Conservation (phyloP, 1,284 basidiomycete species). For the Athelia sp. region DNA sequence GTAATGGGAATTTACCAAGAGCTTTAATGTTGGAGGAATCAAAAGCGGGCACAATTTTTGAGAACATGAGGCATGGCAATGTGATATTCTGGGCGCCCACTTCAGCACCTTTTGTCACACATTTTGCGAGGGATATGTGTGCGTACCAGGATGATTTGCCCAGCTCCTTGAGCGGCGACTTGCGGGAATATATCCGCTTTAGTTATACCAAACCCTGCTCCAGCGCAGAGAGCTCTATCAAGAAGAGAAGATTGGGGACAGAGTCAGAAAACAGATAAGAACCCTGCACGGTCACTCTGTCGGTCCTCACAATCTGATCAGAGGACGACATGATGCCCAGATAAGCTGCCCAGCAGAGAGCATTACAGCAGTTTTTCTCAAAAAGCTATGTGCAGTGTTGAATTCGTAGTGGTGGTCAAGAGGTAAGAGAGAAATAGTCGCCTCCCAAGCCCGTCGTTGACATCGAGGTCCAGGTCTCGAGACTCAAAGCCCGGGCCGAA, state of each 20-base stretch:
- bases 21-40: constrained; percentile 57
- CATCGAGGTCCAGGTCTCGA: no score
- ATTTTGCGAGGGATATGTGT: background rate
- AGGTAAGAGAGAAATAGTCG: no score
- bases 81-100: constrained; percentile 48
- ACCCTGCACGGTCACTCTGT: background rate
- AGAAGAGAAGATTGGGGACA: background rate
- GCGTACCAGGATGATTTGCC: constrained; percentile 52
- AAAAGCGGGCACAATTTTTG: constrained; percentile 74
- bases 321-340: constrained; percentile 55
- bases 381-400: no score
- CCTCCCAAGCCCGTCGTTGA: no score
- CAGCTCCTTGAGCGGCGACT: constrained; percentile 51
- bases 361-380: constrained; percentile 11
- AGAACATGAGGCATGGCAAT: constrained; percentile 70
- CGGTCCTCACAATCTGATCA: constrained; percentile 49
- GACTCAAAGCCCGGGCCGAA: no score
- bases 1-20: constrained; percentile 40
- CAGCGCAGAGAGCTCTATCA: constrained; percentile 45
- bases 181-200: constrained; percentile 58
- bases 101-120: background rate
- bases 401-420: no score
- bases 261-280: constrained; percentile 1
- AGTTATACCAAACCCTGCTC: constrained; percentile 52
- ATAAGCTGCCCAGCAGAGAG: constrained; percentile 36